Conservation (phyloP, 1,284 basidiomycete genomes). For the Trichosporon inkin region DNA sequence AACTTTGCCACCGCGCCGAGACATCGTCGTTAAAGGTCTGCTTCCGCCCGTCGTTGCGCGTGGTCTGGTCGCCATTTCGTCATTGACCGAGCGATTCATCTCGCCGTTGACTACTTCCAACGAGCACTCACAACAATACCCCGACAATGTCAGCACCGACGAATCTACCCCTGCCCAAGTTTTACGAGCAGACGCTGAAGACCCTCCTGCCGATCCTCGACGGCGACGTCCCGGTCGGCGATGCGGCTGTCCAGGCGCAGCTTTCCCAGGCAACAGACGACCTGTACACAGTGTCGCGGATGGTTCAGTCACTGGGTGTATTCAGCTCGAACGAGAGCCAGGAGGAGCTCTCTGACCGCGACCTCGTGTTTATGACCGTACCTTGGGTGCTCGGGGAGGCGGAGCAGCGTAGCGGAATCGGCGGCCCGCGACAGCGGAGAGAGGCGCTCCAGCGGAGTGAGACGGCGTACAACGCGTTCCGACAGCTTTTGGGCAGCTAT, state of each 20-base stretch:
- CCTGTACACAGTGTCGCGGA: slow-evolving; percentile 47
- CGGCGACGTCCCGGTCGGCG: slow-evolving; percentile 35
- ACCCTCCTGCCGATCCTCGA: slow-evolving; percentile 43
- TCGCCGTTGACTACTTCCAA: background rate
- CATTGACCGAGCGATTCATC: background rate
- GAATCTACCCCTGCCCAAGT: slow-evolving; percentile 44
- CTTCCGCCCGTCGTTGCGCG: too few species aligned
- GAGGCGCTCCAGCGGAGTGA: slow-evolving; percentile 59
- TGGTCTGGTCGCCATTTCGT: too few species aligned
- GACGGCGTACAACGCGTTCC: slow-evolving; percentile 60
- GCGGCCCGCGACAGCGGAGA: slow-evolving; percentile 60
- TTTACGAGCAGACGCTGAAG: slow-evolving; percentile 38
- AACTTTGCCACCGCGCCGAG: too few species aligned
- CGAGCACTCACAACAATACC: background rate
- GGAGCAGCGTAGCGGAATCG: slow-evolving; percentile 62
- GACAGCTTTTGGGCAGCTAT: slow-evolving; percentile 62
- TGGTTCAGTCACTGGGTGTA: slow-evolving; percentile 57
- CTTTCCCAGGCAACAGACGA: slow-evolving; percentile 36
- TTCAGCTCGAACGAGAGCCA: slow-evolving; percentile 82
- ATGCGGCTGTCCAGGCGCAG: slow-evolving; percentile 27
- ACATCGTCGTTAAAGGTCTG: too few species aligned
- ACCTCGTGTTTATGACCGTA: slow-evolving; percentile 74
- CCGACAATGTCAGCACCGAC: background rate
- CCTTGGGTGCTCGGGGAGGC: slow-evolving; percentile 70
- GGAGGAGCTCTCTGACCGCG: slow-evolving; percentile 75